Evolutionary conservation across 2,329 filamentous ascomycete species (phyloP).

Genomic region (Pseudogymnoascus sp.): DNA sequence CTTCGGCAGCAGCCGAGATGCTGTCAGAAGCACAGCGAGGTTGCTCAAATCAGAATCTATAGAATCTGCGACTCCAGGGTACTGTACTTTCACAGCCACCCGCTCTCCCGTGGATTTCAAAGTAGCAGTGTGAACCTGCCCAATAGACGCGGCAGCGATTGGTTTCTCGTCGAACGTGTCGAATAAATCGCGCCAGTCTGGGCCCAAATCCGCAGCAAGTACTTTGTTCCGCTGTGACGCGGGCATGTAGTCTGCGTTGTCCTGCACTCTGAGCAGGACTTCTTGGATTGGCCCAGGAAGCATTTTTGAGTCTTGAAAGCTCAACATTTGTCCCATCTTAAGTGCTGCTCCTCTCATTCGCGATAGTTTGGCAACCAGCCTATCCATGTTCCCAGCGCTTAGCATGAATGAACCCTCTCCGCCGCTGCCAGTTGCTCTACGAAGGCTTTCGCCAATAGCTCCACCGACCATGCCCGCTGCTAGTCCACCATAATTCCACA

Average conservation of each 20-base stretch:
- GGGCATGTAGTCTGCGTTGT: constrained; percentile 97
- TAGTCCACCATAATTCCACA: constrained; percentile 93
- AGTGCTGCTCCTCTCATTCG: constrained; percentile 96
- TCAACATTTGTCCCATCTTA: constrained; percentile 96
- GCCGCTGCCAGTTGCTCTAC: constrained; percentile 66
- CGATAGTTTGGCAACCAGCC: constrained; percentile 85
- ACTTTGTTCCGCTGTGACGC: constrained; percentile 85
- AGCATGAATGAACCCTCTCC: constrained; percentile 73
- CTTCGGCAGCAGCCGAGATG: constrained; percentile 80
- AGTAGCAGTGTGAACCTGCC: constrained; percentile 84
- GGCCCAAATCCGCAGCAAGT: constrained; percentile 67
- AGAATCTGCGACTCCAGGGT: constrained; percentile 89
- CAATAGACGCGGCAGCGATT: constrained; percentile 92
- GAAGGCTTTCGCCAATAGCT: constrained; percentile 76
- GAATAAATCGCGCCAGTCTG: constrained; percentile 79
- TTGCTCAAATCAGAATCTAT: constrained; percentile 97
- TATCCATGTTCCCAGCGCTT: constrained; percentile 84
- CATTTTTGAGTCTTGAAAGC: constrained; percentile 95
- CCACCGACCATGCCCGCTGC: constrained; percentile 94
- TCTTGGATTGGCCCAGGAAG: constrained; percentile 79
- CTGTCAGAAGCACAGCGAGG: constrained; percentile 80
- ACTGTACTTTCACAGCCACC: constrained; percentile 96
- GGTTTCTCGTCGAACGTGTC: constrained; percentile 81
- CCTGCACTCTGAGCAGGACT: constrained; percentile 88
- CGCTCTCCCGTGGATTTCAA: constrained; percentile 65